These are phyloP conservation scores for Pittosporum tobira DNA, from an alignment of 129 eudicot genomes.

Conservation along the genomic window DNA sequence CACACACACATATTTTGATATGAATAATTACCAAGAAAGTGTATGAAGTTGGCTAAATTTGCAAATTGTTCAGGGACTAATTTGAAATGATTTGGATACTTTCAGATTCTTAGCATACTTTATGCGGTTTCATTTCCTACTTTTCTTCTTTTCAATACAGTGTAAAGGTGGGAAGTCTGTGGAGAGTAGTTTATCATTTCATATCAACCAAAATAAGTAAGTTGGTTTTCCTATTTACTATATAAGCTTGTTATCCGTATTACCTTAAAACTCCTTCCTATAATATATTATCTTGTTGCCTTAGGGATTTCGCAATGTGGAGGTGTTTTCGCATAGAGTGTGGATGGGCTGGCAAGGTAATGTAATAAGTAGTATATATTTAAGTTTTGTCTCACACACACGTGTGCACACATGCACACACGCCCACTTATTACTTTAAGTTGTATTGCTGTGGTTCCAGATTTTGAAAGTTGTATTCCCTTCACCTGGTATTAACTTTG, in stretches of 20 bases:
- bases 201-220: slow-evolving; percentile 33
- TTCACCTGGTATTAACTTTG: slow-evolving; percentile 19
- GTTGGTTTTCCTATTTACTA: slow-evolving; percentile 1
- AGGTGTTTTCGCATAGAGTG: slow-evolving; percentile 63
- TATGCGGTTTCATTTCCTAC: neutral
- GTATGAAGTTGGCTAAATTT: too few species aligned
- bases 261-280: neutral
- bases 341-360: slow-evolving; percentile 79
- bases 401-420: too few species aligned
- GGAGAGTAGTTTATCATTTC: slow-evolving; percentile 52
- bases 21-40: too few species aligned
- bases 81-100: neutral
- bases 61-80: too few species aligned
- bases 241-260: neutral
- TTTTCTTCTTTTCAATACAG: slow-evolving; percentile 24
- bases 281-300: neutral
- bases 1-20: too few species aligned
- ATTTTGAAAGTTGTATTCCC: slow-evolving; percentile 1
- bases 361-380: slow-evolving; percentile 9
- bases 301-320: slow-evolving; percentile 59
- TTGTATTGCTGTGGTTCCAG: neutral
- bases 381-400: neutral
- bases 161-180: slow-evolving; percentile 63
- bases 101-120: neutral
- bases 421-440: too few species aligned